Percentiles rank a stretch among this genome's conserved stretches.
These are phyloP conservation scores for Puccinia sorghi DNA, from an alignment of 1,284 basidiomycete genomes.

Conservation along the genomic window DNA sequence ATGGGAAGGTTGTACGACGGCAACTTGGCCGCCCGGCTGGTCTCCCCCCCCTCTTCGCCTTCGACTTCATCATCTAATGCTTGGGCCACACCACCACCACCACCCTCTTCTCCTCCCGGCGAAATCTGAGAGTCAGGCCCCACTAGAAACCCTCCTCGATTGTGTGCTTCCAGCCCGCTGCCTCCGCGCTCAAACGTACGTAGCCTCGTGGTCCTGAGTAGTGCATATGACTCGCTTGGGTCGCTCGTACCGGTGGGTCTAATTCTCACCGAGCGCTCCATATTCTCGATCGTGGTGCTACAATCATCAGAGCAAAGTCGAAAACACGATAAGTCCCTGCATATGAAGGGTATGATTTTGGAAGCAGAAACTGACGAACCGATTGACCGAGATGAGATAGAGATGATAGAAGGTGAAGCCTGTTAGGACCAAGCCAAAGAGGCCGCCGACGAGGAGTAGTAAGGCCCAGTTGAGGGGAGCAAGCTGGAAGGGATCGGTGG, in stretches of 20 bases:
- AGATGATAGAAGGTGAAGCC: slow-evolving; percentile 57
- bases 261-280: slow-evolving; percentile 55
- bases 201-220: slow-evolving; percentile 30
- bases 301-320: neutral
- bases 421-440: slow-evolving; percentile 53
- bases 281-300: slow-evolving; percentile 59
- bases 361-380: slow-evolving; percentile 43
- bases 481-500: slow-evolving; percentile 54
- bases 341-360: neutral
- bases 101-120: too few species aligned
- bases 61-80: too few species aligned
- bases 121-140: neutral
- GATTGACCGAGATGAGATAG: slow-evolving; percentile 57
- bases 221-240: slow-evolving; percentile 30
- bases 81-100: too few species aligned
- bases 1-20: slow-evolving; percentile 44
- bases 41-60: neutral
- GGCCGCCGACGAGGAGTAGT: slow-evolving; percentile 55
- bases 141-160: too few species aligned
- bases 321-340: neutral
- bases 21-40: neutral
- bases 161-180: too few species aligned
- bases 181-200: neutral
- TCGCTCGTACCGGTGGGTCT: slow-evolving; percentile 30
- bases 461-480: slow-evolving; percentile 58